phyloP scores from a whole-genome alignment of 2,329 filamentous ascomycete genomes.

The Hymenoscyphus infarciens region DNA sequence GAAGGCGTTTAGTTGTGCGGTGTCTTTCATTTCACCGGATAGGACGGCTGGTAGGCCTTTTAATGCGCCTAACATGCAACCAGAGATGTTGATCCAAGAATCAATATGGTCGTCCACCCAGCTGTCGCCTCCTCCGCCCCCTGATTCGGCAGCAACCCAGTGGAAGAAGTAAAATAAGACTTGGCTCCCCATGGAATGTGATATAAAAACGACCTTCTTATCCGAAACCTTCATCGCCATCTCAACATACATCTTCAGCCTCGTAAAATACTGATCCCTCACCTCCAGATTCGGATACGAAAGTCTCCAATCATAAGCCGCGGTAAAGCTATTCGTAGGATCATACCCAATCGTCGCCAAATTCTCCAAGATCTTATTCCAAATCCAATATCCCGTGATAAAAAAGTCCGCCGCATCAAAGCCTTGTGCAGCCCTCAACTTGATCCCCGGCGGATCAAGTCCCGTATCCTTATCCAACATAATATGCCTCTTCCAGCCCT shows the following conservation, averaged over 20 bases:
- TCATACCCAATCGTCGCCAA: slow-evolving; percentile 95
- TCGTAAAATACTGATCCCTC: slow-evolving; percentile 90
- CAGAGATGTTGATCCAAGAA: slow-evolving; percentile 96
- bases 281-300: slow-evolving; percentile 86
- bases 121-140: slow-evolving; percentile 74
- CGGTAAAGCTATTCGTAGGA: slow-evolving; percentile 69
- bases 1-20: slow-evolving; percentile 91
- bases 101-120: slow-evolving; percentile 93
- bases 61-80: slow-evolving; percentile 92
- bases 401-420: slow-evolving; percentile 98
- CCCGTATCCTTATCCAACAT: slow-evolving; percentile 94
- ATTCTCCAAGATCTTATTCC: slow-evolving; percentile 97
- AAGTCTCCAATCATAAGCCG: slow-evolving; percentile 85
- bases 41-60: slow-evolving; percentile 89
- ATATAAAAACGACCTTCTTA: slow-evolving; percentile 80
- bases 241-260: slow-evolving; percentile 87
- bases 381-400: slow-evolving; percentile 87
- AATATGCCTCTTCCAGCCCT: slow-evolving; percentile 91
- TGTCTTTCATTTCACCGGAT: slow-evolving; percentile 98
- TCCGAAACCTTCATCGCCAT: slow-evolving; percentile 68
- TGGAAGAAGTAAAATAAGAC: slow-evolving; percentile 79
- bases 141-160: slow-evolving; percentile 74
- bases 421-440: slow-evolving; percentile 87
- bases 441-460: slow-evolving; percentile 84
- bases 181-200: slow-evolving; percentile 97